A percentile compares a stretch with the other conserved stretches of the same genome.
Conservation (phyloP, 257 asterid genomes). For the Nicotiana noctiflora region DNA sequence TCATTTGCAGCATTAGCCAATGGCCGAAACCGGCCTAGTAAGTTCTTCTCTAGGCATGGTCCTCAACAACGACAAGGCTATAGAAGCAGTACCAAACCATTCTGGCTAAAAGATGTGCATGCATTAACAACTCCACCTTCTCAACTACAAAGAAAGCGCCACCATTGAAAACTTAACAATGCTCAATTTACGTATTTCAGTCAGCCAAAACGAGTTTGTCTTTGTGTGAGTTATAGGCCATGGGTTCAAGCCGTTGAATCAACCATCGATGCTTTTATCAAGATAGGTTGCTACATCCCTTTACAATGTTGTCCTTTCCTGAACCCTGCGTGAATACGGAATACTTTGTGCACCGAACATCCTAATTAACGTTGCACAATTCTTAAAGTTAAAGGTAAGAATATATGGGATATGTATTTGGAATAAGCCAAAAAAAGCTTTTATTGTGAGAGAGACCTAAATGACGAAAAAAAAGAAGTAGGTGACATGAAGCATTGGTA, state of each 20-base stretch:
- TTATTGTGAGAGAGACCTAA: neutral
- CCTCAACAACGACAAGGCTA: neutral
- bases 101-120: neutral
- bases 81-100: neutral
- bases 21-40: neutral
- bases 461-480: neutral
- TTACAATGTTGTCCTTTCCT: no score
- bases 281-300: no score
- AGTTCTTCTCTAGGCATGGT: neutral
- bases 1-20: neutral
- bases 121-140: neutral
- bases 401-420: neutral
- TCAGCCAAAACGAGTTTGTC: no score
- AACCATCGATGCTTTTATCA: no score
- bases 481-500: neutral
- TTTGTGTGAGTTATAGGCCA: no score
- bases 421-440: neutral
- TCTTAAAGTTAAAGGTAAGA: neutral
- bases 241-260: no score
- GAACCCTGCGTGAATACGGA: no score
- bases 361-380: no score
- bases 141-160: neutral
- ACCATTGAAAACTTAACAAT: no score
- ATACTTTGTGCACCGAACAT: no score
- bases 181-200: no score